Evolutionary conservation across 208 protist species (phyloP).

Genomic region (Polymyxa betae): DNA sequence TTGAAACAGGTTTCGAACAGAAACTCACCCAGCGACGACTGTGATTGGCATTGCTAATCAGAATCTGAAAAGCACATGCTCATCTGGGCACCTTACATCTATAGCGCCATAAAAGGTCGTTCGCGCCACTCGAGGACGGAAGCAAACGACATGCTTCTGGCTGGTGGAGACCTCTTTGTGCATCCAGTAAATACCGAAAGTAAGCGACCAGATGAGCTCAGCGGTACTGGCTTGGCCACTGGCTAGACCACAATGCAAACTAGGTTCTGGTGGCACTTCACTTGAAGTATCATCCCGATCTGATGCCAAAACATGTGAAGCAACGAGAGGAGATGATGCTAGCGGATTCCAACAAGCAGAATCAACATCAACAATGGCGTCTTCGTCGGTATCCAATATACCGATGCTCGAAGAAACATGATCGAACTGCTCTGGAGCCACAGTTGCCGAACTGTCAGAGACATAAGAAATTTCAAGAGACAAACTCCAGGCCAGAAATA

Average conservation of each 20-base stretch:
- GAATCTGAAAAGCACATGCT: not conserved
- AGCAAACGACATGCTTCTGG: constrained; percentile 3
- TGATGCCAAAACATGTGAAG: not conserved
- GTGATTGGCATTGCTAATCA: not conserved
- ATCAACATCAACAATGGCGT: not conserved
- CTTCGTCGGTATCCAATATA: not conserved
- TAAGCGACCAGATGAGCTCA: not conserved
- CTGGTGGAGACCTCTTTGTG: not conserved
- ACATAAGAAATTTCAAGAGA: constrained; percentile 12
- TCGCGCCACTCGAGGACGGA: not conserved
- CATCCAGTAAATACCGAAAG: constrained; percentile 16
- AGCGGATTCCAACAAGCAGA: too few species aligned
- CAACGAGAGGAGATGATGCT: not conserved
- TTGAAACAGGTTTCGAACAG: constrained; percentile 22
- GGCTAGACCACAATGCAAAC: too few species aligned
- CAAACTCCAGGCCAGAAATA: not conserved
- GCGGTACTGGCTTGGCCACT: not conserved
- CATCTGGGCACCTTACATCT: not conserved
- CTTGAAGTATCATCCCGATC: not conserved
- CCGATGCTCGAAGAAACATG: not conserved
- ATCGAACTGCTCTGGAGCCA: not conserved
- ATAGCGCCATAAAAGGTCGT: constrained; percentile 3
- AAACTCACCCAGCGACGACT: constrained; percentile 18
- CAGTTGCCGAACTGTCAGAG: not conserved
- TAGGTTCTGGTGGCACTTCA: too few species aligned